Evolutionary conservation across 305 asterid genomes (phyloP).

Genomic region (Ilex paraguariensis): DNA sequence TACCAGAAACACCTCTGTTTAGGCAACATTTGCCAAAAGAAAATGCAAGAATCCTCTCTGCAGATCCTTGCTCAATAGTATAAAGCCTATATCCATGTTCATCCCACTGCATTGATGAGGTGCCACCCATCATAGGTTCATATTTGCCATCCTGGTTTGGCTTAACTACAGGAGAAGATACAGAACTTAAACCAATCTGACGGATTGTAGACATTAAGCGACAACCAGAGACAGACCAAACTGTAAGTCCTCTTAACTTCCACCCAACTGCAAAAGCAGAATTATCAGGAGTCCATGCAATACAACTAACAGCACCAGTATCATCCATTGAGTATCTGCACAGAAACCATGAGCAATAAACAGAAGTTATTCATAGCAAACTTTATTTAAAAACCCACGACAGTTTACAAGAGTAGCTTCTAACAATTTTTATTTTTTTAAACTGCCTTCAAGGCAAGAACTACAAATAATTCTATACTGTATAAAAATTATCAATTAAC

Average conservation of each 20-base stretch:
- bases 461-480: too few species aligned
- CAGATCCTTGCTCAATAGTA: conserved; percentile 85
- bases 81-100: conserved; percentile 96
- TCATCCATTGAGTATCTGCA: conserved; percentile 89
- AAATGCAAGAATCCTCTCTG: conserved; percentile 85
- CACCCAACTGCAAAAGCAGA: conserved; percentile 99
- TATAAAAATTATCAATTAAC: too few species aligned
- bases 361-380: not conserved
- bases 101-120: conserved; percentile 94
- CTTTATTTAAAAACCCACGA: not conserved
- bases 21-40: conserved; percentile 98
- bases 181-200: conserved; percentile 87
- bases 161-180: conserved; percentile 85
- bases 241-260: conserved; percentile 94
- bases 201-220: conserved; percentile 98
- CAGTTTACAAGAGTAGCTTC: not conserved
- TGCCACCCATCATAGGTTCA: conserved; percentile 97
- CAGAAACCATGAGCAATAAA: conserved; percentile 10
- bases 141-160: conserved; percentile 78
- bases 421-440: too few species aligned
- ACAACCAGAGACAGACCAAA: conserved; percentile 99
- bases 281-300: conserved; percentile 97
- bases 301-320: conserved; percentile 93
- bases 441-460: too few species aligned
- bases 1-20: conserved; percentile 96